Percentiles rank a stretch among this genome's conserved stretches.
phyloP scores from a whole-genome alignment of 1,284 basidiomycete species.

The Ceratobasidium sp. region DNA sequence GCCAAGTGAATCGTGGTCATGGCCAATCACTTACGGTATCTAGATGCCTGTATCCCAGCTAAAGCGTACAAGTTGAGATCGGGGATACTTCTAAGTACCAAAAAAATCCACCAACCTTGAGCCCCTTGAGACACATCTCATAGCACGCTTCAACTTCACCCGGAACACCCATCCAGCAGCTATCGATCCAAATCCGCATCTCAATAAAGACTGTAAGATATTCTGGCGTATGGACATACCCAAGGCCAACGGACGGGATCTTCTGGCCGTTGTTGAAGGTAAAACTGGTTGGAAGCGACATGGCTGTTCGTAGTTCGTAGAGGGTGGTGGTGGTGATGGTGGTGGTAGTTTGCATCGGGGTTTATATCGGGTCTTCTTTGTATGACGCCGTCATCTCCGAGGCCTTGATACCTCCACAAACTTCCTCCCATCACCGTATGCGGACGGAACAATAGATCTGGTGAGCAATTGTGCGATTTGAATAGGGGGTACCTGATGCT shows the following conservation, averaged over 20 bases:
- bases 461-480: no score
- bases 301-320: background rate
- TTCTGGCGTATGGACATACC: background rate
- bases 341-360: slow-evolving; percentile 51
- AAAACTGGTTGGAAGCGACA: slow-evolving; percentile 18
- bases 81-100: background rate
- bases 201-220: background rate
- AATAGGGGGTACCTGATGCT: no score
- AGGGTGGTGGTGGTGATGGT: background rate
- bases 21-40: slow-evolving; percentile 40
- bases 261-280: slow-evolving; percentile 28
- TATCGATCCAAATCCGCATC: slow-evolving; percentile 6
- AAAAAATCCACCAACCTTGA: slow-evolving; percentile 28
- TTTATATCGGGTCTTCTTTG: background rate
- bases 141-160: slow-evolving; percentile 48
- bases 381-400: background rate
- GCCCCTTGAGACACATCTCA: slow-evolving; percentile 48
- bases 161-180: slow-evolving; percentile 50
- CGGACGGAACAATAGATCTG: no score
- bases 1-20: no score
- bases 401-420: no score
- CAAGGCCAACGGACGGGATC: slow-evolving; percentile 29
- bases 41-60: slow-evolving; percentile 47
- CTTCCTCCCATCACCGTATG: no score
- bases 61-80: slow-evolving; percentile 32